phyloP scores from a whole-genome alignment of 164 flowering plant species.

The Paratinospora sagittata region DNA sequence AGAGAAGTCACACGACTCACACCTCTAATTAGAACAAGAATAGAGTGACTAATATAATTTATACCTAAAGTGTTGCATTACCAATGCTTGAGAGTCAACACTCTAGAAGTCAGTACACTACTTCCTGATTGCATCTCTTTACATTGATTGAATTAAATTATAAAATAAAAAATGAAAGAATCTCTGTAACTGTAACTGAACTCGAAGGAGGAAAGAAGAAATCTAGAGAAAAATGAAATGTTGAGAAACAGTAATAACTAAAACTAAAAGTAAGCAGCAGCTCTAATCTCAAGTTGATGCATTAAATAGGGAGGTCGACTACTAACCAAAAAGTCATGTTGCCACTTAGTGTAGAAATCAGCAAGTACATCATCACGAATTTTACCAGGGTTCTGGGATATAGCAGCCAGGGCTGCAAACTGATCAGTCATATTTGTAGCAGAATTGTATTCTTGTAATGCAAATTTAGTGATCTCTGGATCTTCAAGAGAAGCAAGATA shows the following conservation, averaged over 20 bases:
- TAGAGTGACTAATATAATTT: not conserved
- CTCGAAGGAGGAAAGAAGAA: not conserved
- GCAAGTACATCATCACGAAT: constrained; percentile 69
- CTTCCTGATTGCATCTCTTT: no score
- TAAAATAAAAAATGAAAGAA: no score
- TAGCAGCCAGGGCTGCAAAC: constrained; percentile 81
- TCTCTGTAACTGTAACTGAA: not conserved
- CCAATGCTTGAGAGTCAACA: not conserved
- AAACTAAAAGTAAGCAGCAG: not conserved
- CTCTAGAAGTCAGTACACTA: not conserved
- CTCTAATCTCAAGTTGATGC: not conserved
- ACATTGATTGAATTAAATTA: no score
- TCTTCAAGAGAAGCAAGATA: constrained; percentile 77
- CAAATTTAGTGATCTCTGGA: constrained; percentile 56
- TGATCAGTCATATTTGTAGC: constrained; percentile 97
- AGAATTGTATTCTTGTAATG: constrained; percentile 58
- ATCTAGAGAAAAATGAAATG: no score
- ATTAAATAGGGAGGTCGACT: not conserved
- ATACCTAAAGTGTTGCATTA: not conserved
- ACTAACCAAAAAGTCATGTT: constrained; percentile 78
- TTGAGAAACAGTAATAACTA: not conserved
- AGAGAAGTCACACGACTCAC: not conserved
- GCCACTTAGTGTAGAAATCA: constrained; percentile 92
- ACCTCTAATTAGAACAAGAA: not conserved
- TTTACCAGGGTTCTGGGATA: constrained; percentile 73